Base-by-base conservation (phyloP, 345 rosid genomes). In the Odontarrhena argentea region DNA sequence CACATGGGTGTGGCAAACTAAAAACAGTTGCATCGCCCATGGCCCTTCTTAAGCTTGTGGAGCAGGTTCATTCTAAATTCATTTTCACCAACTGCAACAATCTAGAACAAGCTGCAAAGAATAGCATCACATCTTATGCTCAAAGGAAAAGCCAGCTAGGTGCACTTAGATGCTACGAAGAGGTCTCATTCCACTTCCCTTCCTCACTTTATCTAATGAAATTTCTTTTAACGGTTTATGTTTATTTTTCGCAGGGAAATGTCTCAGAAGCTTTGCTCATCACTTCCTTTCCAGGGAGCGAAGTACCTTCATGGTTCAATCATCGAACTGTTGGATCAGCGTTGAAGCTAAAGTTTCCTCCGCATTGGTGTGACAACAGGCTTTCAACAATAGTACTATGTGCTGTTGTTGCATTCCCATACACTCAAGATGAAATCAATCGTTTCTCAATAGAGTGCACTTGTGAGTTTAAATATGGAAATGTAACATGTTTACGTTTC, bases 281-380 rank as follows among this genome's bases (percentile, higher is more conserved):
- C 48, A 46, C 69, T 44, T 36, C 55, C 0, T 71, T 71, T 63
- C 64, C 75, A 26, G 75, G 75, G 22, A 63, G 56, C 5, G 63
- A 71, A 26, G 63, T 71, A 8, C 75, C 75, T 25, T 54, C 75
- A 24, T 71, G 75, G 75, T 71, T 71, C 55, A 18, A 46, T 14
- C 15, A 71, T 53, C 62, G 4, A 9, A 15, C 10, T 12, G 0
- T 44, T 3, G 63, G 63, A 45, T 44, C 63, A 6, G 3, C 1
- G 3, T 15, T 63, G 26, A 25, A 55, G 6, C 26, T 47, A 6
- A 13, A 53, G 9, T 45, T 55, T 25, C 75, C 15, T 0, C 50
- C 75, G 28, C 55, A 61, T 45, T 61, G 74, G 74, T 53, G 54
- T 36, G 74, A 61, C 62, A 14, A 53, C 46, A 60, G 30, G 10